Evolutionary conservation across 768 basidiomycete species (phyloP), one percentile per base, ranked within the genome.

Genomic region (Leucocoprinus sp.): DNA sequence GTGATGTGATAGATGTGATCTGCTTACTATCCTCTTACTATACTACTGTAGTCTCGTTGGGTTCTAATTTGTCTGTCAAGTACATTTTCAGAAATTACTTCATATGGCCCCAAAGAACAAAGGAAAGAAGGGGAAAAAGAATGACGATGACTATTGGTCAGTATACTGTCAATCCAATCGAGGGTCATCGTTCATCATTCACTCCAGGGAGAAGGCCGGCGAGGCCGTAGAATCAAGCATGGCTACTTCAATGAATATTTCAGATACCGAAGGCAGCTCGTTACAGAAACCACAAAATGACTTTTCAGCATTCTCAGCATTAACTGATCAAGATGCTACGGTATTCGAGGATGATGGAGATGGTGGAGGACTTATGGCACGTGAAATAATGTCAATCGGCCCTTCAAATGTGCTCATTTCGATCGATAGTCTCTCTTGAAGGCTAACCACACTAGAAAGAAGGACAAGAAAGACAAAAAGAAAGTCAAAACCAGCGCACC

Each of bases 101-200:
- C n/a, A 37, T 35, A 78, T 78, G 75, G 55, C 75, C 36, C 75
- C 74, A 23, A 78, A 76, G 61, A 74, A 70, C 60, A 90, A 90
- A 60, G 91, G 84, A 52, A 95, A 93, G 71, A 93, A 92, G 57
- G 79, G 74, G 23, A 92, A 92, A 68, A 84, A 80, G 55, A 70
- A 69, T 35, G 80, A 84, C 54, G 90, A 93, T 52, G 88, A 90
- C 55, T 86, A 75, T 66, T 95, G 91, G 91, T 89, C 50, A 50
- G 67, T 48, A 34, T 29, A 37, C 42, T 40, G 24, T 11, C 5
- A 33, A 27, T 45, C 26, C 21, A 28, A 22, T 37, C 33, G 17
- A 36, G 36, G n/a, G 34, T 1, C 27, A 19, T 27, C 31, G 24
- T 24, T 43, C 44, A 46, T 45, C 28, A 31, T 41, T 45, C 44